phyloP scores from a whole-genome alignment of 768 basidiomycete genomes.

The Suillus occidentalis region DNA sequence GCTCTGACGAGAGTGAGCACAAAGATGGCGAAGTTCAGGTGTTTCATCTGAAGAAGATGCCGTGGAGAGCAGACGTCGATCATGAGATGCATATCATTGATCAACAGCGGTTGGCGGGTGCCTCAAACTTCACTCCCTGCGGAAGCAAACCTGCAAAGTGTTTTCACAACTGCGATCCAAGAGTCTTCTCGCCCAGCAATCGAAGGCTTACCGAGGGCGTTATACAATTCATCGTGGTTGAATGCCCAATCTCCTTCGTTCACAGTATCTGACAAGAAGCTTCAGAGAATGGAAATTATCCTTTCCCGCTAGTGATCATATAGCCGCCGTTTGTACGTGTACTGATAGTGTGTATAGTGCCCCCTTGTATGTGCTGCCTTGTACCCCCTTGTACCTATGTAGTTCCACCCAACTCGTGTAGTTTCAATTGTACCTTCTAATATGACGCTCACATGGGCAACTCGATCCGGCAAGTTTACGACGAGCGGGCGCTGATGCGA shows the following conservation, averaged over 20 bases:
- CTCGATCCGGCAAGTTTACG: no score
- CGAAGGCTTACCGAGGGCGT: not conserved
- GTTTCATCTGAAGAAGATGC: not conserved
- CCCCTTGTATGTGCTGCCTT: no score
- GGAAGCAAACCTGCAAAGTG: not conserved
- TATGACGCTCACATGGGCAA: no score
- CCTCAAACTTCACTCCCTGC: not conserved
- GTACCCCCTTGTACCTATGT: no score
- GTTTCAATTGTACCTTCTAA: no score
- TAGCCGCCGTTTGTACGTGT: not conserved
- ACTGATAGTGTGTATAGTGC: no score
- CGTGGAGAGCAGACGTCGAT: not conserved
- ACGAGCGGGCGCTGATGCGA: no score
- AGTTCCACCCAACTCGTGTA: no score
- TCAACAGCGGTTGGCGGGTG: not conserved
- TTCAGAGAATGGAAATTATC: not conserved
- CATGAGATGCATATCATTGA: not conserved
- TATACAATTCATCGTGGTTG: not conserved
- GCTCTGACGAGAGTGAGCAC: constrained; percentile 7
- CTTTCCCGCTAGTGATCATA: not conserved
- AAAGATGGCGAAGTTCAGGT: not conserved
- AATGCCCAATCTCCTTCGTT: not conserved
- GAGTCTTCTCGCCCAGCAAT: not conserved
- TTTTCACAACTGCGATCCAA: not conserved
- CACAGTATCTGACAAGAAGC: not conserved